Base-by-base conservation (phyloP, 306 rosid genomes). In the Erythrophleum fordii region DNA sequence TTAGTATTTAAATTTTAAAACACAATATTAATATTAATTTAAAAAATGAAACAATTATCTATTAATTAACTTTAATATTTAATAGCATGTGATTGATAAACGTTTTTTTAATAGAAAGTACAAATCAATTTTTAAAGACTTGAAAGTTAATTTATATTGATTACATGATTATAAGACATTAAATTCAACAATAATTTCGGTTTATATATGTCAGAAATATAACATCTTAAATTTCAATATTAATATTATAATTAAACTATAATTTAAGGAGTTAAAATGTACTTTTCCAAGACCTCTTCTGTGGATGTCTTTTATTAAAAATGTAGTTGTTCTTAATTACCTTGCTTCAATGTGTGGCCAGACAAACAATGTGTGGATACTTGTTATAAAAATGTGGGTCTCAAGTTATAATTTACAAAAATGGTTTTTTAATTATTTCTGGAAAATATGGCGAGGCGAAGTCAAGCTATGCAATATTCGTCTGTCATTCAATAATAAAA, bases 401-500 rank as follows among this genome's bases (percentile, higher is more conserved):
- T n/a, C n/a, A n/a, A n/a, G n/a, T n/a, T n/a, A n/a, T n/a, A n/a
- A n/a, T n/a, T n/a, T n/a, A n/a, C n/a, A n/a, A n/a, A n/a, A n/a
- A n/a, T n/a, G n/a, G n/a, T n/a, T n/a, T n/a, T n/a, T 12, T 25
- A 25, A 58, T 23, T 58, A 11, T 58, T 58, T 58, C n/a, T 59
- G 4, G 8, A 41, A 41, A 42, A 68, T 23, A 12, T 13, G 73
- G 53, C 49, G 1, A 37, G 51, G 8, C 20, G 28, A 66, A 66
- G 49, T 66, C 51, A 66, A 68, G 22, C 17, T 41, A 11, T 5
- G 2, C 35, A 11, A 22, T 22, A 12, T 48, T 13, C 12, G 8
- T 68, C 34, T 20, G 35, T 20, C 42, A 22, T 68, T 58, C 16
- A 52, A 72, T 81, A 84, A 34, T 58, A 42, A 11, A 76, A 55